Evolutionary conservation across 371 early-diverging fungal species (phyloP).

Genomic region (Haplosporangium sp.): DNA sequence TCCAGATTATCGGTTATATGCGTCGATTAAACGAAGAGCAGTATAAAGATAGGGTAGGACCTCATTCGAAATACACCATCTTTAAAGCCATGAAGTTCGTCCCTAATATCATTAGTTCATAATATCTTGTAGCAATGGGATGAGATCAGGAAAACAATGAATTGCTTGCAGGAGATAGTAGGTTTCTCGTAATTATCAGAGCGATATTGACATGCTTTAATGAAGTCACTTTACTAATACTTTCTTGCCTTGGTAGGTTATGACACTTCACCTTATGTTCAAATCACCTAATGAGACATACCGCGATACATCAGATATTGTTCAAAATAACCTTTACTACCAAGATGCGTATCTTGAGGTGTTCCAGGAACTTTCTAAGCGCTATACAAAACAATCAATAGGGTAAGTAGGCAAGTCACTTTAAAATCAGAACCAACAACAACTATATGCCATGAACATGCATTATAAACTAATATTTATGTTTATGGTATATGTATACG

Average conservation of each 20-base stretch:
- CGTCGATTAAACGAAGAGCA: slow-evolving; percentile 58
- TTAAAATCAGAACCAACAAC: neutral
- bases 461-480: neutral
- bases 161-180: slow-evolving; percentile 76
- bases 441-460: neutral
- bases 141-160: slow-evolving; percentile 66
- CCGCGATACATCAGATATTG: slow-evolving; percentile 69
- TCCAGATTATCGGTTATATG: slow-evolving; percentile 65
- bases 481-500: neutral
- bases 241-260: slow-evolving; percentile 52
- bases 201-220: neutral
- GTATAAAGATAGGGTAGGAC: slow-evolving; percentile 16
- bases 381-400: slow-evolving; percentile 61
- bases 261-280: slow-evolving; percentile 66
- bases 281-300: slow-evolving; percentile 63
- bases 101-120: no score
- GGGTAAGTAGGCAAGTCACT: slow-evolving; percentile 48
- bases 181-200: slow-evolving; percentile 2
- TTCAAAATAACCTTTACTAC: slow-evolving; percentile 80
- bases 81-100: no score
- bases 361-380: slow-evolving; percentile 61
- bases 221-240: neutral
- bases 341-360: slow-evolving; percentile 74
- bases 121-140: slow-evolving; percentile 57
- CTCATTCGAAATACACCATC: neutral